Conservation (phyloP, 441 rosid genomes). For the Pelargonium australe region DNA sequence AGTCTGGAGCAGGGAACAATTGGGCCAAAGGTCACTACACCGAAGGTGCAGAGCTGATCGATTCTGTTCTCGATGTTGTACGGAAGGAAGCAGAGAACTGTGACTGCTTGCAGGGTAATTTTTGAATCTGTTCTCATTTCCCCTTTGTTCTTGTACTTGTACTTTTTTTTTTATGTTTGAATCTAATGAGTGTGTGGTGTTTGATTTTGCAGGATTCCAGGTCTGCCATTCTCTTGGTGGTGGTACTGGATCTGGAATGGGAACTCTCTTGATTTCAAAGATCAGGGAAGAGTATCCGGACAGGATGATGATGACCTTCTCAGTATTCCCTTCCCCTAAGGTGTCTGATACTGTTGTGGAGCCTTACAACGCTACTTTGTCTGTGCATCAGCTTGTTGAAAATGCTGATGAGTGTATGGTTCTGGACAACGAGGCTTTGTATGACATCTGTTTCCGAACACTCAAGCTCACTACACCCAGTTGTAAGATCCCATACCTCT, state of each 20-base stretch:
- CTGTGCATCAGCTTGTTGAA: constrained; percentile 72
- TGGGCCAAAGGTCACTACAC: constrained; percentile 60
- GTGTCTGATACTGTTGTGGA: constrained; percentile 79
- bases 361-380: constrained; percentile 72
- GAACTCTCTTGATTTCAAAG: constrained; percentile 69
- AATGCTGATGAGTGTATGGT: constrained; percentile 86
- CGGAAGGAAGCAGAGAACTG: constrained; percentile 35
- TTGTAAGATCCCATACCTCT: constrained; percentile 37
- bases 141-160: not conserved
- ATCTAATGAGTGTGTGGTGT: not conserved
- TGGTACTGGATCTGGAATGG: constrained; percentile 83
- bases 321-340: constrained; percentile 70
- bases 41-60: constrained; percentile 54
- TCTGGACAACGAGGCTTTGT: constrained; percentile 66
- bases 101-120: constrained; percentile 23
- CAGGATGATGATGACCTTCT: constrained; percentile 74
- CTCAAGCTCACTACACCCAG: constrained; percentile 75
- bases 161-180: not conserved
- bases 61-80: constrained; percentile 74
- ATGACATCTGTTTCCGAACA: constrained; percentile 72
- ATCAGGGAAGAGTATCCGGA: constrained; percentile 76
- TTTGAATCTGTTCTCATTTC: too few relatives aligned
- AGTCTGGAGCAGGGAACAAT: constrained; percentile 49
- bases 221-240: constrained; percentile 77
- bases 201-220: constrained; percentile 46